Base-by-base conservation (phyloP, 1,139 yeast species). In the Saccharomyces hybrid region DNA sequence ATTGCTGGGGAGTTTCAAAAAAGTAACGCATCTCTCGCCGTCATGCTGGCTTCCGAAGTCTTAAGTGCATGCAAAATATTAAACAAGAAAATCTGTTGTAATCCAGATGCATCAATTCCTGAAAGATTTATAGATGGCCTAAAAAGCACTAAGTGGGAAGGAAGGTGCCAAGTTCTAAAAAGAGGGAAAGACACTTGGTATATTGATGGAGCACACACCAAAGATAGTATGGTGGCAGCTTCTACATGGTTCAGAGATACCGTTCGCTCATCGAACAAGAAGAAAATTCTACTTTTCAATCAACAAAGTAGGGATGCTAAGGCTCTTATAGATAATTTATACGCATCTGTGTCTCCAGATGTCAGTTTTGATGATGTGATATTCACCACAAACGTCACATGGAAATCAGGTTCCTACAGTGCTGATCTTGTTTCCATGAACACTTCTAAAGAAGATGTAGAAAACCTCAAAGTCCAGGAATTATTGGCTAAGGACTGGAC, bases 181-280 rank as follows among this genome's bases (percentile, higher is more conserved):
- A 74, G 74, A 13, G 78, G 73, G 48, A 75, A 75, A 8, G 75
- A 86, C 32, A 79, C 80, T 14, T 93, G 97, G 96, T 84, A 75
- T 62, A 74, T 93, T 13, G 99, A 95, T 71, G 99, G 99, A 44
- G 99, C 99, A 0, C 99, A 95, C 65, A 95, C 99, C 0, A 73
- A 80, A 48, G 99, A 93, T 65, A 88, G 97, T 56, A 81, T 95
- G 34, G 76, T 77, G 28, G 95, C 84, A 16, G 88, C 97, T 0
- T 79, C 93, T 0, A 73, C 73, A 11, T 93, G 99, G 99, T 88
- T 86, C 64, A 76, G 74, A 41, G 63, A 73, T 20, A 68, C 70
- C 13, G 71, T 67, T 6, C 60, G 63, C 49, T 61, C 65, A 14
- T 56, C 64, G 7, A 48, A 50, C 5, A 58, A 54, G 4, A 61